Evolutionary conservation across 116 monocot species (phyloP).

Genomic region (Cymodocea nodosa): DNA sequence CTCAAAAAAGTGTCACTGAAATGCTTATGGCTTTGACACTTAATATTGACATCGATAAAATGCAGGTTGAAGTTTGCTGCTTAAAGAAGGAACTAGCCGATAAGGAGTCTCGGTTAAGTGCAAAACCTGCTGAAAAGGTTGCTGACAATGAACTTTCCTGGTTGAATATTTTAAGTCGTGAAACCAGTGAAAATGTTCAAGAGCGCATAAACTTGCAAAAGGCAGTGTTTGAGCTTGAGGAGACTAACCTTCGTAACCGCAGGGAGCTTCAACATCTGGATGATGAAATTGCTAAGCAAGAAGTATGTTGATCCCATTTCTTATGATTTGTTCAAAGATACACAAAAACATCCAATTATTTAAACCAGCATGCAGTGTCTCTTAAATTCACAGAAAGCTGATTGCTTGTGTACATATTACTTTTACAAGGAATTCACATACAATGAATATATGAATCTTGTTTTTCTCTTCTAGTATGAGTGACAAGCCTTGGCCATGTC

Average conservation of each 20-base stretch:
- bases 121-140: conserved; percentile 53
- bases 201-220: conserved; percentile 96
- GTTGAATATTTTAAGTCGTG: conserved; percentile 79
- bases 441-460: neutral
- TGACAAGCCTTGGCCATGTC: too few species aligned
- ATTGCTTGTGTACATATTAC: too few species aligned
- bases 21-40: too few species aligned
- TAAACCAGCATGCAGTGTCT: too few species aligned
- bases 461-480: too few species aligned
- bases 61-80: conserved; percentile 71
- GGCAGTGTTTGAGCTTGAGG: conserved; percentile 90
- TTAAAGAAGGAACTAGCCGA: conserved; percentile 81
- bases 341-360: too few species aligned
- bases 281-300: conserved; percentile 76
- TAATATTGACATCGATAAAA: neutral
- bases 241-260: conserved; percentile 83
- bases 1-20: neutral
- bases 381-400: too few species aligned
- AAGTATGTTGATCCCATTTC: conserved; percentile 23
- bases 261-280: conserved; percentile 85
- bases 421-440: neutral
- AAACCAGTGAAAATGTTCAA: conserved; percentile 96
- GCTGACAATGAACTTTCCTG: conserved; percentile 79
- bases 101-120: conserved; percentile 76
- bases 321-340: too few species aligned